A percentile compares a stretch with the other conserved stretches of the same genome.
Evolutionary conservation across 306 rosid species (phyloP).

Genomic region (Quercus gilva): DNA sequence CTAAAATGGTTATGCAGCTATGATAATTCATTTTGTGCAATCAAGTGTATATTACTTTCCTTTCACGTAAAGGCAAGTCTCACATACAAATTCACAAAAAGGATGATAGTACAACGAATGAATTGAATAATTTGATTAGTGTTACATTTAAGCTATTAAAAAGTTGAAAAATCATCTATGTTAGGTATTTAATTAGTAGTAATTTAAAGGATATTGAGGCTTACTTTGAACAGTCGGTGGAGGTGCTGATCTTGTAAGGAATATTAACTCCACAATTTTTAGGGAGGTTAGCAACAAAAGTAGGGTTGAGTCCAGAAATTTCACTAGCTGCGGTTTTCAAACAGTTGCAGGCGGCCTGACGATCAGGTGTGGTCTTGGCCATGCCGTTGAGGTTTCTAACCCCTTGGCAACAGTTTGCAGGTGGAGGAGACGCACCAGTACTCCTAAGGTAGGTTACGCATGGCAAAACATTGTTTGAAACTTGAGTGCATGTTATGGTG

Average conservation of each 20-base stretch:
- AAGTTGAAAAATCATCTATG: too few relatives aligned
- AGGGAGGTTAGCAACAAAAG: conserved; percentile 29
- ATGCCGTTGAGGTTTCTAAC: not conserved
- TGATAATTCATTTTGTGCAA: too few relatives aligned
- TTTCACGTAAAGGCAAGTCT: too few relatives aligned
- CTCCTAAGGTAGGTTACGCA: not conserved
- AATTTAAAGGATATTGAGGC: too few relatives aligned
- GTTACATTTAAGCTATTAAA: too few relatives aligned
- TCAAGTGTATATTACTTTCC: too few relatives aligned
- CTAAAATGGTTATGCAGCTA: too few relatives aligned
- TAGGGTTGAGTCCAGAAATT: not conserved
- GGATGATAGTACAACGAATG: too few relatives aligned
- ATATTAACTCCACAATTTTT: conserved; percentile 38
- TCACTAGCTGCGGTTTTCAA: conserved; percentile 24
- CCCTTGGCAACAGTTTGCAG: conserved; percentile 15
- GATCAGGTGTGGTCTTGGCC: conserved; percentile 33
- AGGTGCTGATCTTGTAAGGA: conserved; percentile 71
- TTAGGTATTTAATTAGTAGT: too few relatives aligned
- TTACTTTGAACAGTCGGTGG: conserved; percentile 37
- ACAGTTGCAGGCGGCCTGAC: conserved; percentile 41
- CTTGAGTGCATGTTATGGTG: conserved; percentile 39
- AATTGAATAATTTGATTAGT: too few relatives aligned
- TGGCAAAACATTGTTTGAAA: not conserved
- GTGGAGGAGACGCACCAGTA: not conserved
- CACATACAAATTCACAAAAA: too few relatives aligned